Evolutionary conservation across 2,329 filamentous ascomycete species (phyloP).

Genomic region (Ophiosphaerella herpotricha): DNA sequence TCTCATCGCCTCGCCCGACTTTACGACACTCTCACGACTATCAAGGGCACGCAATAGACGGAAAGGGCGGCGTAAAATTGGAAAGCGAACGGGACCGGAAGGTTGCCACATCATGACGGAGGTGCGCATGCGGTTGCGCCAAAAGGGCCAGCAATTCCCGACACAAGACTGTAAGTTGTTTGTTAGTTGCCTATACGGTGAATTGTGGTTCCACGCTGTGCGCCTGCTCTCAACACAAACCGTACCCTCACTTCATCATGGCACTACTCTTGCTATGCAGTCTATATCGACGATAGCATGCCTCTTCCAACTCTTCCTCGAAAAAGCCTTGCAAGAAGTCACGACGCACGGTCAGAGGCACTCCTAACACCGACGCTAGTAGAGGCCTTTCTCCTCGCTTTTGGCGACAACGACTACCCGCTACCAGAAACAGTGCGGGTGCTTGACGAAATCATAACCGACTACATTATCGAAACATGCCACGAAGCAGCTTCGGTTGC

Average conservation of each 20-base stretch:
- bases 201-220: not conserved
- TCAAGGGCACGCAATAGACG: no score
- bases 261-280: not conserved
- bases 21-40: no score
- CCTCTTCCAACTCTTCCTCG: constrained; percentile 9
- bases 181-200: not conserved
- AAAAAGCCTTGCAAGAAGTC: constrained; percentile 6
- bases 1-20: no score
- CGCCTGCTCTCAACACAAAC: no score
- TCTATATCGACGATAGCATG: not conserved
- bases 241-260: constrained; percentile 1
- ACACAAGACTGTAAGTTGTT: constrained; percentile 46
- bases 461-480: constrained; percentile 89
- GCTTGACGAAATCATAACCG: constrained; percentile 93
- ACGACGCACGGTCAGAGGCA: constrained; percentile 7
- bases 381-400: constrained; percentile 74
- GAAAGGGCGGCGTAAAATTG: no score
- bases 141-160: constrained; percentile 54
- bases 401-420: constrained; percentile 77
- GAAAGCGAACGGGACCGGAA: not conserved
- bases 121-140: constrained; percentile 53
- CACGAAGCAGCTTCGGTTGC: constrained; percentile 87
- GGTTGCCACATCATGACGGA: constrained; percentile 49
- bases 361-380: constrained; percentile 54
- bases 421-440: constrained; percentile 83